These are phyloP conservation scores for Carex parvula DNA, from an alignment of 176 grass and related monocot species.

Conservation along the genomic window DNA sequence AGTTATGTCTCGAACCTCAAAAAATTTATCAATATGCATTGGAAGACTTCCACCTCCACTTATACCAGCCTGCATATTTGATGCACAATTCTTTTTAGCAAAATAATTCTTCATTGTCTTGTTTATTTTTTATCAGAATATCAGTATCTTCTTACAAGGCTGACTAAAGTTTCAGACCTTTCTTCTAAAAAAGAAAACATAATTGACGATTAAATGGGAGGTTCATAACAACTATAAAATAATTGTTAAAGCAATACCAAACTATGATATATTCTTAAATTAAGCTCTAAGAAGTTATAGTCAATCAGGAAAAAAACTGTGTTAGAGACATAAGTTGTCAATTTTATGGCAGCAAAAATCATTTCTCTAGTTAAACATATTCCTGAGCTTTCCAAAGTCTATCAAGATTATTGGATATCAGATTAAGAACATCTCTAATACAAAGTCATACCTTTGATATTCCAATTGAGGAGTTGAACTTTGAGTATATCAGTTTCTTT, in stretches of 20 bases:
- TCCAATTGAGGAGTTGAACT: slow-evolving; percentile 70
- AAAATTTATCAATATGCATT: slow-evolving; percentile 72
- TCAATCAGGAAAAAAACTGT: neutral
- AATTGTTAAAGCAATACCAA: neutral
- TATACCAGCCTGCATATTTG: slow-evolving; percentile 64
- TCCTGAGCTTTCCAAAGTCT: neutral
- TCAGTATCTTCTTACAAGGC: neutral
- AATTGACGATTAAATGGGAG: neutral
- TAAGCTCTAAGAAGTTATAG: neutral
- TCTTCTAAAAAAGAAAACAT: neutral
- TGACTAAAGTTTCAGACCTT: neutral
- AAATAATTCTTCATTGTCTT: neutral
- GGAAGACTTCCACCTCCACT: slow-evolving; percentile 82
- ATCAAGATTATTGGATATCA: neutral
- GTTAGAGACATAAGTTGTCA: neutral
- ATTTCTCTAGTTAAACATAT: neutral
- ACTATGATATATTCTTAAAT: neutral
- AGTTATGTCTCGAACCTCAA: slow-evolving; percentile 57
- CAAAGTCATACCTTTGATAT: slow-evolving; percentile 69
- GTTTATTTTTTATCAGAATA: neutral
- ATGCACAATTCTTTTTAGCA: neutral
- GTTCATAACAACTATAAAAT: neutral
- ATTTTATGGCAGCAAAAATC: neutral
- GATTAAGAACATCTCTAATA: neutral
- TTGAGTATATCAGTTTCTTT: slow-evolving; percentile 60